These are phyloP conservation scores for Echium plantagineum DNA, from an alignment of 257 asterid genomes.

Conservation along the genomic window DNA sequence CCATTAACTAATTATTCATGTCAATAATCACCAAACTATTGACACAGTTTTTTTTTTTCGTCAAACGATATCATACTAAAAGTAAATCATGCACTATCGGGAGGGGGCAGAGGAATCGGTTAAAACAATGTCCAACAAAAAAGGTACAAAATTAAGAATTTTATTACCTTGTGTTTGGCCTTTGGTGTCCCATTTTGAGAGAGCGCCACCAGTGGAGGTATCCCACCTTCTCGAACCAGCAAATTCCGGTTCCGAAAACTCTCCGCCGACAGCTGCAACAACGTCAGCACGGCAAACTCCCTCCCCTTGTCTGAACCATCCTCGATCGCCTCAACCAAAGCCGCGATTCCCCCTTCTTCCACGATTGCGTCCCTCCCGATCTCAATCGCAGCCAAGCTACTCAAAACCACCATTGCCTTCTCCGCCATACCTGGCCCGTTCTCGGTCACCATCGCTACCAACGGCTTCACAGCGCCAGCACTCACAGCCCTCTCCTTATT, in stretches of 20 bases:
- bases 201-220: constrained; percentile 90
- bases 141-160: no score
- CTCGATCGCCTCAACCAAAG: constrained; percentile 79
- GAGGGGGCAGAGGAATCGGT: no score
- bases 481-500: constrained; percentile 86
- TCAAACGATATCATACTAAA: no score
- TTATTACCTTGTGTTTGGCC: constrained; percentile 78
- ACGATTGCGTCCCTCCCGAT: constrained; percentile 58
- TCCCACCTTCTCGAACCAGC: constrained; percentile 92
- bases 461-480: constrained; percentile 74
- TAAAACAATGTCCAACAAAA: no score
- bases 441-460: constrained; percentile 61
- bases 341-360: constrained; percentile 82
- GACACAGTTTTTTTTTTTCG: no score
- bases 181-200: constrained; percentile 81
- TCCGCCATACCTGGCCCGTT: constrained; percentile 75
- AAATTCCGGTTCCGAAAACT: constrained; percentile 66
- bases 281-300: constrained; percentile 78
- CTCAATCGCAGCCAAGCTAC: constrained; percentile 61
- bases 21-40: no score
- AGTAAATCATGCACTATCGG: no score
- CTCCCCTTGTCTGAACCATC: constrained; percentile 78
- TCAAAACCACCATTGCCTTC: constrained; percentile 95
- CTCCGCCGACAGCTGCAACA: constrained; percentile 70
- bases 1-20: no score